phyloP scores from a whole-genome alignment of 1,139 yeast genomes.

The Magnusiomyces paraingens region DNA sequence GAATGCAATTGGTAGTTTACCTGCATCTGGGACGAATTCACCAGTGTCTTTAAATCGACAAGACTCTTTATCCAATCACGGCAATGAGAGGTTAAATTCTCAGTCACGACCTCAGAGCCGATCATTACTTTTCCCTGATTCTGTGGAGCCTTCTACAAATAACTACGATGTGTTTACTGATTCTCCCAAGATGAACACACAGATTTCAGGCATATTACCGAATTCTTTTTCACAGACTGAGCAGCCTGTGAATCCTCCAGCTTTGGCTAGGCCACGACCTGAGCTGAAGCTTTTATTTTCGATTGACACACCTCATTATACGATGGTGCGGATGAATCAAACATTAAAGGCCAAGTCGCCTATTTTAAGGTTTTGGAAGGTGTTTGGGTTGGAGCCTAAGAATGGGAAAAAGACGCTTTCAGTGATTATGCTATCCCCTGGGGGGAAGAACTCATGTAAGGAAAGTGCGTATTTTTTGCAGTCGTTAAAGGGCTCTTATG shows the following conservation, averaged over 20 bases:
- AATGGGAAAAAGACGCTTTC: conserved; percentile 29
- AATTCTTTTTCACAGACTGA: conserved; percentile 15
- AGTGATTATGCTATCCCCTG: conserved; percentile 29
- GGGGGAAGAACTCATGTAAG: conserved; percentile 25
- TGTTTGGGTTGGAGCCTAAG: conserved; percentile 34
- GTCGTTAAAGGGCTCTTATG: conserved; percentile 31
- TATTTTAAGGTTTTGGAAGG: conserved; percentile 35
- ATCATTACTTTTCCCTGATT: no score
- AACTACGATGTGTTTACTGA: no score
- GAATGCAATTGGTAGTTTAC: no score
- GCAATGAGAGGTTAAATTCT: no score
- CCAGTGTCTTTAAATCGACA: no score
- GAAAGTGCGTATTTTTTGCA: conserved; percentile 26
- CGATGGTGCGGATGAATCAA: conserved; percentile 27
- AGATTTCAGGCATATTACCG: no score
- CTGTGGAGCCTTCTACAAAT: no score
- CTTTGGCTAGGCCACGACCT: no score
- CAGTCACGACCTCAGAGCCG: no score
- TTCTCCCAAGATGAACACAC: no score
- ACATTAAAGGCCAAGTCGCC: conserved; percentile 32
- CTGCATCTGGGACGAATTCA: no score
- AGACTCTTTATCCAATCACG: no score
- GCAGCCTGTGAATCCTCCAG: background rate
- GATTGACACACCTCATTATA: conserved; percentile 18
- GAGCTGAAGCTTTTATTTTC: conserved; percentile 1